Percentiles rank a stretch among this genome's conserved stretches.
phyloP scores from a whole-genome alignment of 2,329 filamentous ascomycete species.

The Xylaria sp. region DNA sequence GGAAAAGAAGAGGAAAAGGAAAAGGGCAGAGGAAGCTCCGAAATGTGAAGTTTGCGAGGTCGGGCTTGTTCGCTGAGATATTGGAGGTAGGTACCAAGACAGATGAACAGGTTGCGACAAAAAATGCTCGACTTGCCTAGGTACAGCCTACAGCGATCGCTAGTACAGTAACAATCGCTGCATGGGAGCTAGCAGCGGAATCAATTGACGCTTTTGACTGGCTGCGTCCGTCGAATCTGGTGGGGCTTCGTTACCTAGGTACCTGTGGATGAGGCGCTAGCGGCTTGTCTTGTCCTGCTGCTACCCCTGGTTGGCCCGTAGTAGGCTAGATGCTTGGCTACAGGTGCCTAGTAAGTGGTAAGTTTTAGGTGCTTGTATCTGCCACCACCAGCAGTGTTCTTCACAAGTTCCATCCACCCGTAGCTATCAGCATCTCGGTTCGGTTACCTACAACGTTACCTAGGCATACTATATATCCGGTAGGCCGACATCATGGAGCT shows the following conservation, averaged over 20 bases:
- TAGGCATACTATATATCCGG: background rate
- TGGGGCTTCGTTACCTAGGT: slow-evolving; percentile 28
- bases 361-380: too few relatives aligned
- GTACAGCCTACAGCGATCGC: slow-evolving; percentile 2
- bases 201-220: slow-evolving; percentile 46
- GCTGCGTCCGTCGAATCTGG: slow-evolving; percentile 29
- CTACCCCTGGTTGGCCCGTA: slow-evolving; percentile 16
- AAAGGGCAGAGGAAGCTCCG: slow-evolving; percentile 26
- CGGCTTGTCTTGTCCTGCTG: slow-evolving; percentile 32
- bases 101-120: slow-evolving; percentile 46
- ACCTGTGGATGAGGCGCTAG: slow-evolving; percentile 32
- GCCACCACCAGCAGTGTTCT: background rate
- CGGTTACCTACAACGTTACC: slow-evolving; percentile 7
- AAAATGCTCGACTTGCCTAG: slow-evolving; percentile 35
- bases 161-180: slow-evolving; percentile 30
- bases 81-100: slow-evolving; percentile 20
- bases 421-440: slow-evolving; percentile 24
- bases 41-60: slow-evolving; percentile 42
- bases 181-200: slow-evolving; percentile 29
- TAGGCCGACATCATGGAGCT: slow-evolving; percentile 9
- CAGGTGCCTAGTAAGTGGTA: background rate
- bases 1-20: slow-evolving; percentile 27
- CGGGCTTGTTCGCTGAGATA: slow-evolving; percentile 34
- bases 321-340: background rate
- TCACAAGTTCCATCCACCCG: slow-evolving; percentile 33